Evolutionary conservation across 495 filamentous ascomycete genomes (phyloP).

Genomic region (Aspergillus indologenus): DNA sequence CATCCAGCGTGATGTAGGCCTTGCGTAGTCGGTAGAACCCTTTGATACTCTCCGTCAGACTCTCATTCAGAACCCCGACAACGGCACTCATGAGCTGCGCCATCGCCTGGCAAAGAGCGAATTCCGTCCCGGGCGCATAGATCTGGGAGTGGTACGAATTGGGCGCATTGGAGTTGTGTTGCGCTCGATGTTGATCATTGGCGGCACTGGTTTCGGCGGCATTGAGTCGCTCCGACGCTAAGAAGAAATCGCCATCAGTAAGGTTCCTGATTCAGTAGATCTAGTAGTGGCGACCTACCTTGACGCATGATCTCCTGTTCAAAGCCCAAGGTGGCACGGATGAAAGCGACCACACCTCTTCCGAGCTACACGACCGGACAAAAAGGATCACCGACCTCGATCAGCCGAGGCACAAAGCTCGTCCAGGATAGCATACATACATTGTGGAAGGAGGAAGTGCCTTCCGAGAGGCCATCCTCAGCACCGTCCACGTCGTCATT

Average conservation of each 20-base stretch:
- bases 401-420: slow-evolving; percentile 15
- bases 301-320: slow-evolving; percentile 93
- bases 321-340: slow-evolving; percentile 84
- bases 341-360: slow-evolving; percentile 75
- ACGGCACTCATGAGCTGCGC: slow-evolving; percentile 88
- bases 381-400: slow-evolving; percentile 2
- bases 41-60: slow-evolving; percentile 83
- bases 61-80: slow-evolving; percentile 85
- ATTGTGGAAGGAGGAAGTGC: slow-evolving; percentile 86
- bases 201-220: slow-evolving; percentile 79
- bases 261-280: not conserved
- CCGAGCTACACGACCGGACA: slow-evolving; percentile 55
- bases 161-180: slow-evolving; percentile 45
- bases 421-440: slow-evolving; percentile 36
- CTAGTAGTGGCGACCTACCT: slow-evolving; percentile 37
- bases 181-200: slow-evolving; percentile 72
- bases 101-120: slow-evolving; percentile 72
- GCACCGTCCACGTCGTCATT: slow-evolving; percentile 91
- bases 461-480: slow-evolving; percentile 66
- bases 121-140: slow-evolving; percentile 83
- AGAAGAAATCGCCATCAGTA: slow-evolving; percentile 15
- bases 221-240: slow-evolving; percentile 67
- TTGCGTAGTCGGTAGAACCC: slow-evolving; percentile 92
- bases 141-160: slow-evolving; percentile 57
- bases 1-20: slow-evolving; percentile 80